These are phyloP conservation scores for Metschnikowia koreensis DNA, from an alignment of 805 yeast species.

Conservation along the genomic window DNA sequence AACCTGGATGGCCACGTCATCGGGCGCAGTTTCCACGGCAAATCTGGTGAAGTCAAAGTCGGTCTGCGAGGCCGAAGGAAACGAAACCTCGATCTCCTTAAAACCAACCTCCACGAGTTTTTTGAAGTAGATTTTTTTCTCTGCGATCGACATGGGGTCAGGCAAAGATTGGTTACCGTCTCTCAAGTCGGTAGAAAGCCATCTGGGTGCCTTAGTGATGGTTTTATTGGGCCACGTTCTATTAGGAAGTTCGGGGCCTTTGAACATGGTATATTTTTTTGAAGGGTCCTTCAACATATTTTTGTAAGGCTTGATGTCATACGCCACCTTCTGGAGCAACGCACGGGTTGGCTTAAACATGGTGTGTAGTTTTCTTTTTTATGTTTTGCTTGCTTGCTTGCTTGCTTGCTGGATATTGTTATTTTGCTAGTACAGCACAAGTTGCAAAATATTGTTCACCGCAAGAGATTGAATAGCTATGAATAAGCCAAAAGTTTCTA, in stretches of 20 bases:
- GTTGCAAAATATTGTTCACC: not conserved
- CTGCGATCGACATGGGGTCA: slow-evolving; percentile 76
- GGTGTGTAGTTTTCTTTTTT: not conserved
- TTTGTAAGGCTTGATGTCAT: slow-evolving; percentile 21
- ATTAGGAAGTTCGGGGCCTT: slow-evolving; percentile 54
- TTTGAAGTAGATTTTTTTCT: slow-evolving; percentile 72
- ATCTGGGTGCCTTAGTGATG: slow-evolving; percentile 71
- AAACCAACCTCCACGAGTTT: slow-evolving; percentile 71
- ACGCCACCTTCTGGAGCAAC: slow-evolving; percentile 26
- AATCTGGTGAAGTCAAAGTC: slow-evolving; percentile 80
- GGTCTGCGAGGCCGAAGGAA: slow-evolving; percentile 80
- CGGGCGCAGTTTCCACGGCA: slow-evolving; percentile 77
- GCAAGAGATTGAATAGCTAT: not conserved
- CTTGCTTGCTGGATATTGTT: not conserved
- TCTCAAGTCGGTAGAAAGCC: slow-evolving; percentile 78
- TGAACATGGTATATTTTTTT: slow-evolving; percentile 55
- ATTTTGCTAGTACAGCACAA: not conserved
- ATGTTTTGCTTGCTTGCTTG: not conserved
- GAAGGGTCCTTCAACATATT: slow-evolving; percentile 71
- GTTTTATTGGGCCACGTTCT: slow-evolving; percentile 71
- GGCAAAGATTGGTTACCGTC: slow-evolving; percentile 83
- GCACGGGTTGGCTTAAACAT: slow-evolving; percentile 28
- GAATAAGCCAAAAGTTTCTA: too few species aligned
- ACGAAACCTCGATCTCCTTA: slow-evolving; percentile 77
- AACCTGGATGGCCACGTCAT: slow-evolving; percentile 70